A percentile compares a stretch with the other conserved stretches of the same genome.
phyloP scores from a whole-genome alignment of 768 basidiomycete genomes.

The Collybia mongolica region DNA sequence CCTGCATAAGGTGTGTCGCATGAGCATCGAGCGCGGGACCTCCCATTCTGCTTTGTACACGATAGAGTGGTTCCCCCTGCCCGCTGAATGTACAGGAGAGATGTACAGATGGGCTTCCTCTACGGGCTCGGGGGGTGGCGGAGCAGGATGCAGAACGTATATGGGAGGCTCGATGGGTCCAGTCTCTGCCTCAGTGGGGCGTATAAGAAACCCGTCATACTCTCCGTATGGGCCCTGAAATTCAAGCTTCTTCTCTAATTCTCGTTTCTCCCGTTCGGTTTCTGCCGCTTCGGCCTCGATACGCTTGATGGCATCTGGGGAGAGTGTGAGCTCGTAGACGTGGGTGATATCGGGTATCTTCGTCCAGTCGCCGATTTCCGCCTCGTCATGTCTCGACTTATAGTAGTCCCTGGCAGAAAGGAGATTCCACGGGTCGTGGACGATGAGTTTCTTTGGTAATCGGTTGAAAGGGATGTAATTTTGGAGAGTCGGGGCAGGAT shows the following conservation, averaged over 20 bases:
- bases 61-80: background rate
- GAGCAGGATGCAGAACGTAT: conserved; percentile 27
- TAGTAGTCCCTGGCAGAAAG: conserved; percentile 18
- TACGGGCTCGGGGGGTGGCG: conserved; percentile 15
- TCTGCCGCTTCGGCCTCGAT: conserved; percentile 6
- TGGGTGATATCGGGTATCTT: conserved; percentile 27
- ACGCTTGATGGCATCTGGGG: conserved; percentile 4
- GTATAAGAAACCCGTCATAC: conserved; percentile 11
- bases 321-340: conserved; percentile 26
- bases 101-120: conserved; percentile 20
- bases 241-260: background rate
- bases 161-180: conserved; percentile 21
- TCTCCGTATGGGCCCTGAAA: background rate
- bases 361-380: conserved; percentile 19
- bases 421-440: conserved; percentile 42
- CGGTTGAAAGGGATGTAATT: conserved; percentile 20
- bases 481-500: conserved; percentile 17
- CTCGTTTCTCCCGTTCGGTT: background rate
- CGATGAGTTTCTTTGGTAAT: conserved; percentile 36
- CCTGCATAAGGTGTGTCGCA: background rate
- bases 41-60: conserved; percentile 1
- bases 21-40: background rate
- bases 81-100: background rate
- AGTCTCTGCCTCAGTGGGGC: background rate
- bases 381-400: background rate